Evolutionary conservation across 371 early-diverging fungal species (phyloP), one percentile per base, ranked within the genome.

Genomic region (Circinella umbellata): DNA sequence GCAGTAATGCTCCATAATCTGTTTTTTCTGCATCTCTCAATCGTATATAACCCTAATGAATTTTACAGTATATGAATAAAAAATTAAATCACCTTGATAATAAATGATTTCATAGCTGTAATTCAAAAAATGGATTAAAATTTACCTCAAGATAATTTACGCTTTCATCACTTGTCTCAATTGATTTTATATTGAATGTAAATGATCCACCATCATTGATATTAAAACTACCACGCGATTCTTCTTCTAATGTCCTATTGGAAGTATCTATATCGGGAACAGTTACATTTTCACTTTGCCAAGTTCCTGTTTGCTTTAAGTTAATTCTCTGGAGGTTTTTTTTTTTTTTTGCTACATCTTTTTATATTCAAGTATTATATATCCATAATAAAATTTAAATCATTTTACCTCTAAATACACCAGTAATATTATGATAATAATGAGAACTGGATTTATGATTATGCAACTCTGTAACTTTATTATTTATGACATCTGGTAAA

Each of bases 371-470:
- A 27, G 2, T 27, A 27, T 0, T 27, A 27, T 27, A 27, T 27
- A 27, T 27, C 27, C 27, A 27, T 27, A 27, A 27, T 27, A 27
- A 27, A 27, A 18, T 35, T 39, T 27, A 10, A 20, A 55, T 15
- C 51, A n/a, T 27, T 57, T 37, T 68, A 82, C 91, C 91, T 78
- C 86, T 81, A 64, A 91, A 88, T 18, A 87, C 79, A 49, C 89
- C 90, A 17, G 90, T 89, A 35, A 89, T 76, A 66, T 91, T 89
- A 57, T 86, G 87, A 63, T 89, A 89, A 67, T 77, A 89, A 55
- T 82, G 86, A 8, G 82, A 73, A 14, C 62, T 66, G 37, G 75
- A 61, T 64, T 74, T 74, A 27, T 85, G 63, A 20, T 61, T 51
- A 13, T 64, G 34, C 49, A 69, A 38, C 49, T 81, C 69, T 20